Evolutionary conservation across 2,329 filamentous ascomycete genomes (phyloP).

Genomic region (Lasiodiplodia sp.): DNA sequence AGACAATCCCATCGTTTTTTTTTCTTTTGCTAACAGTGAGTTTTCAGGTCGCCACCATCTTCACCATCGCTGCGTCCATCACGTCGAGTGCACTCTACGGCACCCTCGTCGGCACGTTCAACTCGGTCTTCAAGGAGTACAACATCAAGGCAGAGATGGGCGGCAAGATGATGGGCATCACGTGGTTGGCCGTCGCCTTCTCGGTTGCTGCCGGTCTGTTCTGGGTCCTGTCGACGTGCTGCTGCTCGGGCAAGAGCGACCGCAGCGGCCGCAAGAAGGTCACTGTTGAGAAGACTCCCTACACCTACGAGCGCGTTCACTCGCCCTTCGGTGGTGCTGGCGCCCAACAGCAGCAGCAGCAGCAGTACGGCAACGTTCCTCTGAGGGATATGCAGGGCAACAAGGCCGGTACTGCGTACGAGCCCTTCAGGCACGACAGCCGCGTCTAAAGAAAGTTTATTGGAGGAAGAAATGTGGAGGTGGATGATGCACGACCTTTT

Average conservation of each 20-base stretch:
- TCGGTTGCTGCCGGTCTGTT: constrained; percentile 79
- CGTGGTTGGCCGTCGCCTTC: constrained; percentile 84
- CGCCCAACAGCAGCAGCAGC: neutral
- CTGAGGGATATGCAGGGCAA: constrained; percentile 25
- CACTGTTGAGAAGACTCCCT: constrained; percentile 66
- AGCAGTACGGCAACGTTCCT: constrained; percentile 14
- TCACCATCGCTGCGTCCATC: constrained; percentile 70
- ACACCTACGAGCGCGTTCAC: constrained; percentile 65
- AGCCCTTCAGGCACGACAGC: constrained; percentile 28
- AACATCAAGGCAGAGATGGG: constrained; percentile 73
- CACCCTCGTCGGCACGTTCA: constrained; percentile 73
- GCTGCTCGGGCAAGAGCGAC: constrained; percentile 75
- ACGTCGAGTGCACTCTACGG: constrained; percentile 78
- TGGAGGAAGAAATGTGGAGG: neutral
- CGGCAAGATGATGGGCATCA: constrained; percentile 71
- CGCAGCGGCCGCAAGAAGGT: constrained; percentile 43
- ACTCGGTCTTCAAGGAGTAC: constrained; percentile 72
- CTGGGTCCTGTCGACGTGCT: constrained; percentile 93
- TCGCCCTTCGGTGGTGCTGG: constrained; percentile 48
- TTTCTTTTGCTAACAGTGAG: neutral
- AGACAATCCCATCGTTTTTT: constrained; percentile 22
- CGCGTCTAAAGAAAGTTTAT: constrained; percentile 1
- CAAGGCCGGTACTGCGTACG: constrained; percentile 31
- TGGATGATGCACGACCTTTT: neutral
- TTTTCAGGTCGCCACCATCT: constrained; percentile 58